These are phyloP conservation scores for Populus deltoides DNA, from an alignment of 345 rosid species.

Conservation along the genomic window DNA sequence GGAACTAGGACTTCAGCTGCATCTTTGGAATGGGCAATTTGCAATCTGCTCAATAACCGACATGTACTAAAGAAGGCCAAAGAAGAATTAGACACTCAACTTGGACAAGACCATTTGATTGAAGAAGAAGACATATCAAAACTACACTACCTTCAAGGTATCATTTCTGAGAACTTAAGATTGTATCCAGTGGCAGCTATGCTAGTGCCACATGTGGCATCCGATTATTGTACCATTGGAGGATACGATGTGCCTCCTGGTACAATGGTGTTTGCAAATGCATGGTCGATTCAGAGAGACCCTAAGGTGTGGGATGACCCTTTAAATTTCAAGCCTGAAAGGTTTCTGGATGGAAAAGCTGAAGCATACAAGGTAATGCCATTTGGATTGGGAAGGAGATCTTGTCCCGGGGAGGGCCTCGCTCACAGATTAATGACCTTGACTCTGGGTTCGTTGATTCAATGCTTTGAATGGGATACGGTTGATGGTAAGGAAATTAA, in stretches of 20 bases:
- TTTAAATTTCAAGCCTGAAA: conserved; percentile 10
- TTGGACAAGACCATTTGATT: conserved; percentile 8
- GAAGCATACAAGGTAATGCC: conserved; percentile 8
- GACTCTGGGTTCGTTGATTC: conserved; percentile 10
- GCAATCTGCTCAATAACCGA: conserved; percentile 20
- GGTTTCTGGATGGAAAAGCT: neutral
- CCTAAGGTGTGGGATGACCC: conserved; percentile 22
- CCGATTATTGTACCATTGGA: conserved; percentile 15
- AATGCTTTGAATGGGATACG: conserved; percentile 19
- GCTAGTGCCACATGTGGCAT: conserved; percentile 11
- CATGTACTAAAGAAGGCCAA: neutral
- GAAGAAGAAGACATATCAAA: conserved; percentile 15
- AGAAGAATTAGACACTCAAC: conserved; percentile 14
- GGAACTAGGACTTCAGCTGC: conserved; percentile 14
- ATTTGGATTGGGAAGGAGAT: conserved; percentile 23
- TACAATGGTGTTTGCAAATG: conserved; percentile 13
- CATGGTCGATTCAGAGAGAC: conserved; percentile 24
- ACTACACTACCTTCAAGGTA: conserved; percentile 15
- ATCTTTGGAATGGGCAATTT: conserved; percentile 17
- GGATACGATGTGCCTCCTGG: conserved; percentile 12
- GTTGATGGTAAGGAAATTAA: neutral
- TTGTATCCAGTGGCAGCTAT: conserved; percentile 16
- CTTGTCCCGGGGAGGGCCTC: conserved; percentile 18
- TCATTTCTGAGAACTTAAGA: conserved; percentile 10
- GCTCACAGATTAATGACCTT: conserved; percentile 8